Percentiles rank a stretch among this genome's conserved stretches.
Conservation (phyloP, 495 filamentous ascomycete species). For the Tetracladium setigerum region DNA sequence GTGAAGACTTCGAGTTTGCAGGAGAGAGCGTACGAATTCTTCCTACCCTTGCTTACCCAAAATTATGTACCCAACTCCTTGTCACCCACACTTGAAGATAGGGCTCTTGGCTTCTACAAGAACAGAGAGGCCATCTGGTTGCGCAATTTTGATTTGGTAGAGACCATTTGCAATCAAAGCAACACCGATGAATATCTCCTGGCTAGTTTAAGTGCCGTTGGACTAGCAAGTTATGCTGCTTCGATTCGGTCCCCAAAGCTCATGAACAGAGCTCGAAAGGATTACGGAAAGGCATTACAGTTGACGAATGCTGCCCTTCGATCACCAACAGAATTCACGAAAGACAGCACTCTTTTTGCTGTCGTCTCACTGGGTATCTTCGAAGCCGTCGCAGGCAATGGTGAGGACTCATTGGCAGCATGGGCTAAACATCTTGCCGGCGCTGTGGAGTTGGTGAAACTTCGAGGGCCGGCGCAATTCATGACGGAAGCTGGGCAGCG, state of each 20-base stretch:
- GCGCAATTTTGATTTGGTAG: slow-evolving; percentile 24
- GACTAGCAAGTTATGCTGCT: slow-evolving; percentile 43
- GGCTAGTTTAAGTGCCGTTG: slow-evolving; percentile 39
- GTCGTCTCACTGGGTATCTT: slow-evolving; percentile 55
- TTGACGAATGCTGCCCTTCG: slow-evolving; percentile 46
- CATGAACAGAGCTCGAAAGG: slow-evolving; percentile 31
- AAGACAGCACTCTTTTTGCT: slow-evolving; percentile 54
- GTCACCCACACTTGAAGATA: slow-evolving; percentile 24
- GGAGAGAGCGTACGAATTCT: neutral
- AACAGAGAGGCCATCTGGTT: slow-evolving; percentile 30
- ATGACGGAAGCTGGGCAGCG: slow-evolving; percentile 43
- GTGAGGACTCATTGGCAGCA: slow-evolving; percentile 35
- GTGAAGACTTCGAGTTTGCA: neutral
- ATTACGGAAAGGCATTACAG: slow-evolving; percentile 41
- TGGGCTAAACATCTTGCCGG: slow-evolving; percentile 57
- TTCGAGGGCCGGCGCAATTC: slow-evolving; percentile 51
- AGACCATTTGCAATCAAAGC: slow-evolving; percentile 15
- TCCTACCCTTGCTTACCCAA: neutral
- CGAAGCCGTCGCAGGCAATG: slow-evolving; percentile 42
- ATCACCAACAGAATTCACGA: slow-evolving; percentile 44
- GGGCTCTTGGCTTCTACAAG: slow-evolving; percentile 37
- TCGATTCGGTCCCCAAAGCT: slow-evolving; percentile 28
- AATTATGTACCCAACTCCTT: neutral
- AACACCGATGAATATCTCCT: slow-evolving; percentile 32
- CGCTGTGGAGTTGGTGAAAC: slow-evolving; percentile 45